phyloP scores from a whole-genome alignment of 2,329 filamentous ascomycete genomes.

The Gnomoniopsis smithogilvyi region DNA sequence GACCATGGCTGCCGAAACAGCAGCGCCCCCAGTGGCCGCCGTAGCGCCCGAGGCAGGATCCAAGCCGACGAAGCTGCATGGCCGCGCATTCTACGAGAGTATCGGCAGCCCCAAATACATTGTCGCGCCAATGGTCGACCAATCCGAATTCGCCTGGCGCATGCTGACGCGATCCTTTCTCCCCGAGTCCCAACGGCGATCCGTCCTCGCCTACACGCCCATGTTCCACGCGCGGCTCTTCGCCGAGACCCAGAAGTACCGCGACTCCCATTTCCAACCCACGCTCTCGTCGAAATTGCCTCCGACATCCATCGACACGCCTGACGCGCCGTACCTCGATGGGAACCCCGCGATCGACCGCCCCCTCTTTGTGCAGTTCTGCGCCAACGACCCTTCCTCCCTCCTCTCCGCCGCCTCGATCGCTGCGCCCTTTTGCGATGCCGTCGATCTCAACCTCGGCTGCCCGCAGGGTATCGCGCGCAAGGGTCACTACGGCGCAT shows the following conservation, averaged over 20 bases:
- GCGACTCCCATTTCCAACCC: conserved; percentile 78
- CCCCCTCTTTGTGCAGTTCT: conserved; percentile 95
- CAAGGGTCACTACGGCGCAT: conserved; percentile 88
- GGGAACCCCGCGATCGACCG: conserved; percentile 82
- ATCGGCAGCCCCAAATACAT: conserved; percentile 89
- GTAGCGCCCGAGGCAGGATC: conserved; percentile 2
- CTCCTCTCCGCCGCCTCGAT: conserved; percentile 74
- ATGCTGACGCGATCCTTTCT: conserved; percentile 94
- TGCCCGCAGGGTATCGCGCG: conserved; percentile 95
- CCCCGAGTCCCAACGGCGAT: conserved; percentile 57
- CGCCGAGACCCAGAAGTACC: conserved; percentile 70
- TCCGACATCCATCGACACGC: background rate
- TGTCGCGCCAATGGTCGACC: conserved; percentile 96
- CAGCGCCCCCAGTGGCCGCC: conserved; percentile 10
- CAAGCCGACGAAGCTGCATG: conserved; percentile 61
- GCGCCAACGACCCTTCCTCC: conserved; percentile 80
- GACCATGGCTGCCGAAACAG: conserved; percentile 19
- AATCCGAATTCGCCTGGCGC: conserved; percentile 98
- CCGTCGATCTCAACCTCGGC: conserved; percentile 90
- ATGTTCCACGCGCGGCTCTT: conserved; percentile 97
- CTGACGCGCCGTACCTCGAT: conserved; percentile 61
- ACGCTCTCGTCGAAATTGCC: conserved; percentile 27
- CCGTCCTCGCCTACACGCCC: conserved; percentile 83
- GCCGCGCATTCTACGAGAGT: conserved; percentile 90
- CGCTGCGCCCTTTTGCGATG: conserved; percentile 86